Conservation (phyloP, 192 early-diverging fungal genomes). For the Helicostylum pulchrum region DNA sequence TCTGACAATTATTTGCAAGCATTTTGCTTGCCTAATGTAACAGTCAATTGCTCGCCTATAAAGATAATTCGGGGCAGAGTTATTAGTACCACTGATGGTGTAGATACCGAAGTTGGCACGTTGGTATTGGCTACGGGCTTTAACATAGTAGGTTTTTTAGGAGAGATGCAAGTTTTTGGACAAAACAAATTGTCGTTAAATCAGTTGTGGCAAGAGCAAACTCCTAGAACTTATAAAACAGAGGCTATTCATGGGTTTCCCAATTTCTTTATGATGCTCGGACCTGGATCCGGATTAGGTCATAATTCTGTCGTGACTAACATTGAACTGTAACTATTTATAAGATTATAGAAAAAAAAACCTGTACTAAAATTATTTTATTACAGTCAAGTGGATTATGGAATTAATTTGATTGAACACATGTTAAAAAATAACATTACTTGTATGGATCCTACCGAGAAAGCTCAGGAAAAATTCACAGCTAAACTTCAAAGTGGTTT, state of each 20-base stretch:
- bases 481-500: constrained; percentile 34
- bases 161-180: no score
- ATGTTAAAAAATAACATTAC: constrained; percentile 40
- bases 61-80: no score
- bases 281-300: constrained; percentile 49
- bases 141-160: no score
- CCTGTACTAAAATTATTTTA: neutral
- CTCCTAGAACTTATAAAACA: no score
- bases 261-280: constrained; percentile 54
- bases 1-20: no score
- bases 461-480: constrained; percentile 35
- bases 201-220: no score
- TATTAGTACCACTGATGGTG: no score
- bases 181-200: no score
- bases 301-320: constrained; percentile 51
- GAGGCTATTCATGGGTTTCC: constrained; percentile 44
- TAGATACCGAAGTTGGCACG: no score
- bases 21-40: no score
- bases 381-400: constrained; percentile 38
- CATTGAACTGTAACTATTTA: constrained; percentile 31
- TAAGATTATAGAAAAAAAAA: neutral
- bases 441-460: constrained; percentile 29
- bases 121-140: no score
- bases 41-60: no score
- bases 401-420: constrained; percentile 34